These are phyloP conservation scores for Ascochyta fabae DNA, from an alignment of 2,329 filamentous ascomycete species.

Conservation along the genomic window DNA sequence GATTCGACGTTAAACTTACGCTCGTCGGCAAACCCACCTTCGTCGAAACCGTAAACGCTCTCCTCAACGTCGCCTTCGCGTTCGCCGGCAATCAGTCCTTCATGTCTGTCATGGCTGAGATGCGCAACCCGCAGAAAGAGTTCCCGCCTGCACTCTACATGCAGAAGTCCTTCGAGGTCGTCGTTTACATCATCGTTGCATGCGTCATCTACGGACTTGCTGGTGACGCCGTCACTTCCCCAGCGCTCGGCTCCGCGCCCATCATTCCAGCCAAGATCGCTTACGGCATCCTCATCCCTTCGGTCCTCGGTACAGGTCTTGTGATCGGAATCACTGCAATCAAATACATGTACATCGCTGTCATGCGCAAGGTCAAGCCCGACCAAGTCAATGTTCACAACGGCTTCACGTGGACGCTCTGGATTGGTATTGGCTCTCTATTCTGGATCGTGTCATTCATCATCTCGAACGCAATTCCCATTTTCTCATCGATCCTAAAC, in stretches of 20 bases:
- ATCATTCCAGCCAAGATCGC: slow-evolving; percentile 66
- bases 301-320: slow-evolving; percentile 73
- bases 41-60: slow-evolving; percentile 35
- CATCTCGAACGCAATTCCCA: slow-evolving; percentile 53
- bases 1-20: slow-evolving; percentile 32
- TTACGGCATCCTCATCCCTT: slow-evolving; percentile 71
- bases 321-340: slow-evolving; percentile 72
- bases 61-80: slow-evolving; percentile 70
- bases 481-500: slow-evolving; percentile 68
- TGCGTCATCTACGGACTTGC: slow-evolving; percentile 73
- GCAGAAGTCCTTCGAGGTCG: slow-evolving; percentile 61
- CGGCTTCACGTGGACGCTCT: slow-evolving; percentile 63
- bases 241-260: slow-evolving; percentile 69
- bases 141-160: slow-evolving; percentile 69
- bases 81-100: slow-evolving; percentile 71
- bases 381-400: slow-evolving; percentile 52
- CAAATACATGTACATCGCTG: slow-evolving; percentile 69
- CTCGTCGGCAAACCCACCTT: slow-evolving; percentile 38
- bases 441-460: slow-evolving; percentile 62
- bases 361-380: slow-evolving; percentile 56
- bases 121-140: slow-evolving; percentile 63
- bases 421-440: slow-evolving; percentile 63
- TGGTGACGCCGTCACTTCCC: slow-evolving; percentile 66
- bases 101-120: slow-evolving; percentile 70
- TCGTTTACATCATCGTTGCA: slow-evolving; percentile 67